A percentile compares a stretch with the other conserved stretches of the same genome.
Evolutionary conservation across 192 early-diverging fungal genomes (phyloP).

Genomic region (Umbelopsis vinacea): DNA sequence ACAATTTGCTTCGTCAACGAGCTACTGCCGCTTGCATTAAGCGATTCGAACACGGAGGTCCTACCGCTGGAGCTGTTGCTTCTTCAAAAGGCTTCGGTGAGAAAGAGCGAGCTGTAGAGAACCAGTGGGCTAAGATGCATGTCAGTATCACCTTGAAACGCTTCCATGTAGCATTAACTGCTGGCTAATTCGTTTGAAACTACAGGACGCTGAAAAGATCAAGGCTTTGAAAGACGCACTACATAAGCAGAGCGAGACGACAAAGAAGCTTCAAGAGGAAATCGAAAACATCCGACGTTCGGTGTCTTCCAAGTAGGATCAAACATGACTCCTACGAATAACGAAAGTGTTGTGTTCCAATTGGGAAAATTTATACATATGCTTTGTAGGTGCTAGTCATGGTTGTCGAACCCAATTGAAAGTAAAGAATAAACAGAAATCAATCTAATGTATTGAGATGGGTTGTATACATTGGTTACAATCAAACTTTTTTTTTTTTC

Average conservation of each 20-base stretch:
- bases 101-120: constrained; percentile 42
- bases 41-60: neutral
- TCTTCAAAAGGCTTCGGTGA: constrained; percentile 24
- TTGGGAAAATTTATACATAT: neutral
- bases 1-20: neutral
- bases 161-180: neutral
- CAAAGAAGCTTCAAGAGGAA: constrained; percentile 16
- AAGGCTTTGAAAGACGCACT: constrained; percentile 13
- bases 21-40: neutral
- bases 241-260: neutral
- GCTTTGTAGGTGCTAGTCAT: neutral
- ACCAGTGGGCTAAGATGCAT: constrained; percentile 40
- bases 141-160: constrained; percentile 18
- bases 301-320: neutral
- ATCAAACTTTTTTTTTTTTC: neutral
- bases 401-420: no score
- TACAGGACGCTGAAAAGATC: constrained; percentile 27
- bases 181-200: neutral
- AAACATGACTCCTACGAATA: neutral
- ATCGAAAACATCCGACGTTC: neutral
- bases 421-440: neutral
- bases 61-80: constrained; percentile 29
- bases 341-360: no score
- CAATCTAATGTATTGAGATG: neutral
- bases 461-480: no score